A percentile compares a stretch with the other conserved stretches of the same genome.
Evolutionary conservation across 495 filamentous ascomycete genomes (phyloP).

Genomic region (Talaromyces wortmannii): DNA sequence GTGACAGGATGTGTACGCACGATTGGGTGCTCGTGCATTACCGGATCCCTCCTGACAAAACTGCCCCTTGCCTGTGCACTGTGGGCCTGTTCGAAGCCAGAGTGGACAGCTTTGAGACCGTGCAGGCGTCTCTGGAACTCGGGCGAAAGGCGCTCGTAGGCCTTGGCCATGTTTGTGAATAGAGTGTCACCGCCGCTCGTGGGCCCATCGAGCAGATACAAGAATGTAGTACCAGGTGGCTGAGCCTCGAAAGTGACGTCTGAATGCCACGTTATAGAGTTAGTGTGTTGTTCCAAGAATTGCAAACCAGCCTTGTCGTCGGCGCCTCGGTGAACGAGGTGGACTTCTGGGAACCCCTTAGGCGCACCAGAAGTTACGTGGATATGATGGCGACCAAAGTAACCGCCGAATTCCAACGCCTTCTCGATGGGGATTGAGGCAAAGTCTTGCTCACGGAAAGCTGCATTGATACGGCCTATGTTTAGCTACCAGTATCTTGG

Average conservation of each 20-base stretch:
- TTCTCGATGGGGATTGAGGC: conserved; percentile 49
- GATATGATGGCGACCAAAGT: conserved; percentile 58
- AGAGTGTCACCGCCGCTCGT: conserved; percentile 58
- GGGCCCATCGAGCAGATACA: conserved; percentile 56
- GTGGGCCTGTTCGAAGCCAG: conserved; percentile 46
- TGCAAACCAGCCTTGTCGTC: conserved; percentile 39
- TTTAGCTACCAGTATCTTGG: background rate
- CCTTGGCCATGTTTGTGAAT: conserved; percentile 50
- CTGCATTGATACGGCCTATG: conserved; percentile 13
- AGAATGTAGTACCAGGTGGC: conserved; percentile 58
- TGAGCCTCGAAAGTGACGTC: conserved; percentile 61
- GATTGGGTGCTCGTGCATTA: conserved; percentile 50
- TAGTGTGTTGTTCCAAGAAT: conserved; percentile 48
- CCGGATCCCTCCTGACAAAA: conserved; percentile 46
- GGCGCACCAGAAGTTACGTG: conserved; percentile 57
- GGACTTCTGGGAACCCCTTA: conserved; percentile 52
- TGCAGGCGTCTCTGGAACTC: conserved; percentile 51
- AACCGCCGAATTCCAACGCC: conserved; percentile 47
- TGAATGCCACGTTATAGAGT: conserved; percentile 58
- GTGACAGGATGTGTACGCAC: conserved; percentile 53
- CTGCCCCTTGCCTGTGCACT: conserved; percentile 40
- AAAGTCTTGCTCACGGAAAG: conserved; percentile 57
- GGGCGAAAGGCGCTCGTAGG: conserved; percentile 50
- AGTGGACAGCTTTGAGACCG: conserved; percentile 53
- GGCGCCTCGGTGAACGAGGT: conserved; percentile 53